A percentile compares a stretch with the other conserved stretches of the same genome.
Conservation (phyloP, 495 filamentous ascomycete species). For the Penicillium robsamsonii region DNA sequence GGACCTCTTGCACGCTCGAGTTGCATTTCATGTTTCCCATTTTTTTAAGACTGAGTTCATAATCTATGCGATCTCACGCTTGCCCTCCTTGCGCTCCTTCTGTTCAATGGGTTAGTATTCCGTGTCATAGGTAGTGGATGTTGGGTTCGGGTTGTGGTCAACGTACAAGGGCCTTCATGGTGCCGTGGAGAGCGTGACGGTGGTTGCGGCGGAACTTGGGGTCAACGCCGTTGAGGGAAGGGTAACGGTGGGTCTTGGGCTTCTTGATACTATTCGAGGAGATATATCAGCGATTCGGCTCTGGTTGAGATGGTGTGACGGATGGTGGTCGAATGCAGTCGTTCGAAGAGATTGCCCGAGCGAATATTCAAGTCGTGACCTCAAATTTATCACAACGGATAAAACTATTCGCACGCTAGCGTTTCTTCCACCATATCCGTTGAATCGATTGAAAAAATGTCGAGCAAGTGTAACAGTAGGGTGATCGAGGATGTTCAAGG, state of each 20-base stretch:
- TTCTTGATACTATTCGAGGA: constrained; percentile 86
- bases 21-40: constrained; percentile 31
- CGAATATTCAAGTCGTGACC: constrained; percentile 7
- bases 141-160: constrained; percentile 10
- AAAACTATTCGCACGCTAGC: constrained; percentile 3
- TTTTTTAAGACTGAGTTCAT: constrained; percentile 21
- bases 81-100: constrained; percentile 98
- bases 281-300: constrained; percentile 34
- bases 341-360: constrained; percentile 1
- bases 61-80: constrained; percentile 83
- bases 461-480: not conserved
- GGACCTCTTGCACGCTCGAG: constrained; percentile 40
- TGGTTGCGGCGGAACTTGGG: constrained; percentile 99
- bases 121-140: not conserved
- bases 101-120: constrained; percentile 53
- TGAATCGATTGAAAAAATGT: not conserved
- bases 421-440: not conserved
- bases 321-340: constrained; percentile 6
- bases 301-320: constrained; percentile 9
- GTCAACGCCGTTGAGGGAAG: constrained; percentile 97
- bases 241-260: constrained; percentile 98
- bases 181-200: constrained; percentile 97
- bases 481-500: constrained; percentile 10
- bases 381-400: constrained; percentile 7
- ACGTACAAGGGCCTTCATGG: constrained; percentile 94